Base-by-base conservation (phyloP, 1,284 basidiomycete genomes). In the Heterobasidion annosum region DNA sequence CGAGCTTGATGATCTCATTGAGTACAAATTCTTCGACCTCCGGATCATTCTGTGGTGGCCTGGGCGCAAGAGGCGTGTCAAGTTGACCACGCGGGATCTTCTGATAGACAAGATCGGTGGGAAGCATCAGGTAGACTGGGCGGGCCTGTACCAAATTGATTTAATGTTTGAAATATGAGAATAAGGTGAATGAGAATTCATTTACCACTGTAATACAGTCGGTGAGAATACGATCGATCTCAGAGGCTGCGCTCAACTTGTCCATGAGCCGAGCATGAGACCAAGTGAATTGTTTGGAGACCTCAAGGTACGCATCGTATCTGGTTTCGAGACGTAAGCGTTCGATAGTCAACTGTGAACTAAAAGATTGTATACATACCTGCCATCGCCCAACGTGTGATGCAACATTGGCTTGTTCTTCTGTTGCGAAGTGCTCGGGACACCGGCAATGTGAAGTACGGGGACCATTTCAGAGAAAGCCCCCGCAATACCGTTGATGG, bases 381-480 rank as follows among this genome's bases (percentile, higher is more conserved):
- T 75, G 58, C 85, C 88, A 62, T 93, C 88, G 56, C 93, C 93
- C 34, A 97, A 81, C 0, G 93, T 93, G 64, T 94, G 91, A 63
- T 93, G 91, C 33, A 93, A 75, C 67, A 89, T 77, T 47, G 78
- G 87, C 65, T 74, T 85, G 45, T 67, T 74, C 68, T 80, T 84
- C 62, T 90, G 85, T 59, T 91, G 83, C 12, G 71, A 62, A 1
- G 87, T 91, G 59, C 82, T 88, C 0, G 95, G 94, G 1, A 84
- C 83, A 56, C 95, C 95, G 50, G 89, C 95, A 50, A 98, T 82
- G 67, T 98, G 95, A 6, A 98, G 76, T 3, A 98, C 80, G 8
- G 95, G 95, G 5, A 98, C 83, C 72, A 92, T 88, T 70, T 98
- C 94, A 32, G 91, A 86, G 68, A 81, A 86, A 3, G 88, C 81